Base-by-base conservation (phyloP, 1,284 basidiomycete genomes). In the Cutaneotrichosporon curvatum region DNA sequence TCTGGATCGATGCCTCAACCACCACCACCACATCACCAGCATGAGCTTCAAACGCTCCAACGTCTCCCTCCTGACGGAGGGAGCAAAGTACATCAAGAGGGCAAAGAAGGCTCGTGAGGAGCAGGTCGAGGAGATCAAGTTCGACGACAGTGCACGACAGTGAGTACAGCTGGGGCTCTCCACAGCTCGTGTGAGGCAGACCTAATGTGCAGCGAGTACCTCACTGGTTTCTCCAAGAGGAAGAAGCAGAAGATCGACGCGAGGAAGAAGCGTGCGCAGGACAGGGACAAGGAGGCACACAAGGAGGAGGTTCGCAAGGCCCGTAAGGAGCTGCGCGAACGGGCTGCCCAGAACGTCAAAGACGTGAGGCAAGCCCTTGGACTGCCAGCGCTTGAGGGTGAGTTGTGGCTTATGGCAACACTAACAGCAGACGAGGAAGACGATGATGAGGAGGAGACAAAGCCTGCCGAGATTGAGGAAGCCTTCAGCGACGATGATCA, bases 231-330 rank as follows among this genome's bases (percentile, higher is more conserved):
- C 52, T 60, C 58, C 18, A 73, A 73, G 57, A 52, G 72, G 36
- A 73, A 73, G 52, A 70, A 72, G 66, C 66, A 65, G n/a, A 68
- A 68, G 51, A 55, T 61, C 11, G 70, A 72, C 25, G 71, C 66
- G 37, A 60, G 63, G 43, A 43, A 63, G 30, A 52, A 60, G 22
- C 56, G 63, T 28, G 71, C 71, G 0, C 70, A 70, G 50, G 63
- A 72, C 58, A 52, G 68, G 43, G 71, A 70, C 34, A 60, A 62
- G 35, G 51, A 61, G 30, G 72, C 63, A 18, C 69, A 70, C 57
- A 48, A 66, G 34, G 65, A 65, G 23, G 67, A 67, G 46, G 51
- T 70, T 30, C 51, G 63, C 47, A 60, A 68, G 62, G 67, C 66
- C n/a, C 48, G 67, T 36, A 51, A 61, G 51, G 67, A 71, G 33